Base-by-base conservation (phyloP, 1,139 yeast genomes). In the Torulaspora globosa region DNA sequence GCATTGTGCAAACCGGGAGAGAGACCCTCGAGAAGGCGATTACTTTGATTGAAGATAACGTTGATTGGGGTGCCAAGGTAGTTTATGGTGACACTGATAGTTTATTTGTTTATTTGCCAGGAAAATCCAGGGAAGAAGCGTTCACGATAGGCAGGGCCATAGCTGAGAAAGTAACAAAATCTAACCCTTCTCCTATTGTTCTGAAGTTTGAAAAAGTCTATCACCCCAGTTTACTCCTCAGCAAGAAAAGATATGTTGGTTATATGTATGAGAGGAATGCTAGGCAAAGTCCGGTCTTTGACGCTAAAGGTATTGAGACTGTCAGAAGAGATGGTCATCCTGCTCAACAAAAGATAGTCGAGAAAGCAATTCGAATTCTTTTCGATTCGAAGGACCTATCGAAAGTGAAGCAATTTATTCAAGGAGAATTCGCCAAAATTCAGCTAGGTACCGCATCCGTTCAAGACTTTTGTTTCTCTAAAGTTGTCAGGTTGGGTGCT, bases 71-170 rank as follows among this genome's bases (percentile, higher is more conserved):
- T 1, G 97, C 96, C 0, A 82, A 85, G 57, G 97, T 92, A 0
- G 96, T 92, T 0, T 92, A 92, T 65, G 98, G 98, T 4, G 98
- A 92, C 64, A 92, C 98, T 0, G 98, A 92, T 65, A 86, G 96
- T 36, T 68, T 92, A 44, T 92, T 92, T 72, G 90, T 92, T 1
- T 86, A 87, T 60, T 73, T 92, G 9, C 97, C 97, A 0, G 97
- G 97, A 0, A 80, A 80, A 57, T 72, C 87, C 0, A 79, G 75
- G 52, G 75, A 70, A 1, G 94, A 89, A 36, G 97, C 97, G 0
- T 90, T 90, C 61, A 66, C 60, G 11, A 70, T 84, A 37, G 98
- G 97, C 0, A 68, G 74, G 28, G 80, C 77, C 39, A 82, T 92
- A 58, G 88, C 96, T 0, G 64, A 66, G 1, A 60, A 68, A 37